Conservation (phyloP, 1,139 yeast genomes). For the Hyphopichia wangnamkhiaoensis region DNA sequence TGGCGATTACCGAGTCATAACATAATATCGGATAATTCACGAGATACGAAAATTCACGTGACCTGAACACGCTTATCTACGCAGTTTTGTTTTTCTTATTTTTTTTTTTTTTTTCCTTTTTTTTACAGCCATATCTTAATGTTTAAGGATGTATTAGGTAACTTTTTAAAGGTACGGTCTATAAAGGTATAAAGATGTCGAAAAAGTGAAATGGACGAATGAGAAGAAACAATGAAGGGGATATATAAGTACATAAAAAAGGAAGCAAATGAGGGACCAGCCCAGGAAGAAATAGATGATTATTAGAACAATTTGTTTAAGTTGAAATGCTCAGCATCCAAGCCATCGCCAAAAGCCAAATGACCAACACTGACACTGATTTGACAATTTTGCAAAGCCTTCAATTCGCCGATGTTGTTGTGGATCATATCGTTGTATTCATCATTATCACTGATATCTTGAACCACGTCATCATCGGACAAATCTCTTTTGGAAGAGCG, state of each 20-base stretch:
- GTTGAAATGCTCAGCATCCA: conserved; percentile 10
- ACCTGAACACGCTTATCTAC: too few species aligned
- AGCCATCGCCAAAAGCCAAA: conserved; percentile 14
- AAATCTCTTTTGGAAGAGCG: background rate
- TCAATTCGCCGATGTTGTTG: conserved; percentile 13
- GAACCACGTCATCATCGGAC: conserved; percentile 2
- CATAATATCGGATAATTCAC: background rate
- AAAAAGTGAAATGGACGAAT: background rate
- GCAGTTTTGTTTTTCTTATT: too few species aligned
- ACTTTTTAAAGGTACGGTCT: too few species aligned
- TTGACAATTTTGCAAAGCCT: conserved; percentile 19
- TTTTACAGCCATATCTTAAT: background rate
- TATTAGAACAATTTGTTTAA: conserved; percentile 2
- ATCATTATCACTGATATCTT: conserved; percentile 13
- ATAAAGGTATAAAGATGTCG: background rate
- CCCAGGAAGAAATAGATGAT: background rate
- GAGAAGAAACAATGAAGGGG: background rate
- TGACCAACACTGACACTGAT: conserved; percentile 23
- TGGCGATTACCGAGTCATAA: background rate
- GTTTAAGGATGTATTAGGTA: too few species aligned
- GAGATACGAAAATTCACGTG: conserved; percentile 1
- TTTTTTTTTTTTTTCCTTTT: background rate
- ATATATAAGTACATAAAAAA: background rate
- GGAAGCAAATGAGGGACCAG: background rate
- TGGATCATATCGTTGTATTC: conserved; percentile 11